phyloP scores from a whole-genome alignment of 305 asterid genomes.

The Solanum hybrid region DNA sequence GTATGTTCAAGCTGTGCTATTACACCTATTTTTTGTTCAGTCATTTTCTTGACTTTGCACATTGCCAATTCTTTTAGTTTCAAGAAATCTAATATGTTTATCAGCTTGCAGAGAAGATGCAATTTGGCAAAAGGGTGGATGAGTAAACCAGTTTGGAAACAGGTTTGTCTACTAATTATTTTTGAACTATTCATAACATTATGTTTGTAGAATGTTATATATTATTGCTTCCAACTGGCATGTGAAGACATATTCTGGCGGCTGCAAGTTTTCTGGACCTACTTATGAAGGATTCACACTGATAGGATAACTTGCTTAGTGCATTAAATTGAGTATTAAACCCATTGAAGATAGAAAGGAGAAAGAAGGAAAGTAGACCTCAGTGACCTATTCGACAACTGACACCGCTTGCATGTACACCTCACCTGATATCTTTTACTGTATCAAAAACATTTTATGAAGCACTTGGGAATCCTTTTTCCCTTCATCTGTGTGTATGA shows the following conservation, averaged over 20 bases:
- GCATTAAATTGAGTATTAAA: background rate
- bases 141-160: conserved; percentile 94
- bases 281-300: background rate
- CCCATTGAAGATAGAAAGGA: background rate
- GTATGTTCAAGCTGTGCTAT: conserved; percentile 29
- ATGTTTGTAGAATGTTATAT: background rate
- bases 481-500: background rate
- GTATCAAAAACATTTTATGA: background rate
- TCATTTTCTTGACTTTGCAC: background rate
- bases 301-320: background rate
- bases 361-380: background rate
- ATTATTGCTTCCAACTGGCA: background rate
- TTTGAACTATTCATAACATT: background rate
- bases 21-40: conserved; percentile 1
- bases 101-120: conserved; percentile 90
- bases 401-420: background rate
- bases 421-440: background rate
- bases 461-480: background rate
- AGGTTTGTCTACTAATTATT: conserved; percentile 34
- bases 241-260: background rate
- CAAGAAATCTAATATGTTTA: conserved; percentile 25
- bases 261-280: background rate
- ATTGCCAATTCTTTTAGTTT: background rate
- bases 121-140: conserved; percentile 76
- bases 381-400: background rate